phyloP scores from a whole-genome alignment of 805 yeast genomes.

The Sporopachydermia lactativora region DNA sequence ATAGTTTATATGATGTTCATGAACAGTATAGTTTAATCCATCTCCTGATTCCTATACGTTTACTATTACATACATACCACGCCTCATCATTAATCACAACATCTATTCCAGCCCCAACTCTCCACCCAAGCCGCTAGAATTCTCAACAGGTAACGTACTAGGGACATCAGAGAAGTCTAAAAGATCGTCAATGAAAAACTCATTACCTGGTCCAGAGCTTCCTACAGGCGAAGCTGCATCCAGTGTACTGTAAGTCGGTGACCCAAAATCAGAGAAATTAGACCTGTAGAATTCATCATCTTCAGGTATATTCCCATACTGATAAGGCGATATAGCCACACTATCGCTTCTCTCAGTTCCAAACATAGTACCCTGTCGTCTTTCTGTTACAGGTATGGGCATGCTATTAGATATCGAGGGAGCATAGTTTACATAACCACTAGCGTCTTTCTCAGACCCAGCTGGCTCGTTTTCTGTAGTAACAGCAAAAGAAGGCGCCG shows the following conservation, averaged over 20 bases:
- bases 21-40: too few relatives aligned
- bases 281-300: conserved; percentile 1
- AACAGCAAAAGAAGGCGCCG: background rate
- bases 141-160: background rate
- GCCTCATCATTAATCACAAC: too few relatives aligned
- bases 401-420: background rate
- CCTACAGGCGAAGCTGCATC: conserved; percentile 10
- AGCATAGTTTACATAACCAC: background rate
- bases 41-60: too few relatives aligned
- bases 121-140: background rate
- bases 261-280: background rate
- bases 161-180: conserved; percentile 1
- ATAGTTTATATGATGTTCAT: too few relatives aligned
- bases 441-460: background rate
- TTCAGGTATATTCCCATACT: background rate
- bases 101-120: too few relatives aligned
- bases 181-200: background rate
- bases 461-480: background rate
- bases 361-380: background rate
- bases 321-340: background rate
- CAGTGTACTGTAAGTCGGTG: background rate
- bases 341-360: background rate
- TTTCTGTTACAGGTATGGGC: background rate
- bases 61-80: too few relatives aligned
- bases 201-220: background rate